phyloP scores from a whole-genome alignment of 805 yeast genomes.

The Scheffersomyces amazonensis region DNA sequence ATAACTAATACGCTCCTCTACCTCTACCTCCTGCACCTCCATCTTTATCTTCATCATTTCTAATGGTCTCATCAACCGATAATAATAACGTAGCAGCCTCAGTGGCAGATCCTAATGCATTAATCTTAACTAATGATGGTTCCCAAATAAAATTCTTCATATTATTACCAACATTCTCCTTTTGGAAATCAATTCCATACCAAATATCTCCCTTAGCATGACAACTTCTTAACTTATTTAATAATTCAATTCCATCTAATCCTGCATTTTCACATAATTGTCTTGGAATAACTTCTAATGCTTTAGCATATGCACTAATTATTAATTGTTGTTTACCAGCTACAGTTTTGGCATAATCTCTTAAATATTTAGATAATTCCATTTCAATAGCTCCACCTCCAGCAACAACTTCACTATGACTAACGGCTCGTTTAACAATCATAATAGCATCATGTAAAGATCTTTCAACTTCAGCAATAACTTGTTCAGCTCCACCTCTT shows the following conservation, averaged over 20 bases:
- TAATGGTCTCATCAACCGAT: slow-evolving; percentile 94
- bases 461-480: slow-evolving; percentile 95
- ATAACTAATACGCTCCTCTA: slow-evolving; percentile 52
- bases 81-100: slow-evolving; percentile 93
- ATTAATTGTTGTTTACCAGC: slow-evolving; percentile 96
- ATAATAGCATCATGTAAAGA: slow-evolving; percentile 97
- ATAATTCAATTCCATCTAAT: slow-evolving; percentile 91
- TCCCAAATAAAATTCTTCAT: slow-evolving; percentile 93
- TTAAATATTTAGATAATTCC: slow-evolving; percentile 86
- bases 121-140: slow-evolving; percentile 89
- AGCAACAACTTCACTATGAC: slow-evolving; percentile 84
- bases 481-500: slow-evolving; percentile 98
- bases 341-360: slow-evolving; percentile 82
- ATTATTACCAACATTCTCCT: slow-evolving; percentile 80
- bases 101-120: slow-evolving; percentile 93
- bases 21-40: slow-evolving; percentile 52
- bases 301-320: slow-evolving; percentile 89
- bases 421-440: slow-evolving; percentile 94
- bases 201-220: slow-evolving; percentile 92
- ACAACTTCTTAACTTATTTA: slow-evolving; percentile 86
- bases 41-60: slow-evolving; percentile 59
- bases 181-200: slow-evolving; percentile 90
- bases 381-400: slow-evolving; percentile 99
- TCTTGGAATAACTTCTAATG: slow-evolving; percentile 94
- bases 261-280: slow-evolving; percentile 99